A percentile compares a stretch with the other conserved stretches of the same genome.
Evolutionary conservation across 805 yeast genomes (phyloP).

Genomic region (Spathaspora sp.): DNA sequence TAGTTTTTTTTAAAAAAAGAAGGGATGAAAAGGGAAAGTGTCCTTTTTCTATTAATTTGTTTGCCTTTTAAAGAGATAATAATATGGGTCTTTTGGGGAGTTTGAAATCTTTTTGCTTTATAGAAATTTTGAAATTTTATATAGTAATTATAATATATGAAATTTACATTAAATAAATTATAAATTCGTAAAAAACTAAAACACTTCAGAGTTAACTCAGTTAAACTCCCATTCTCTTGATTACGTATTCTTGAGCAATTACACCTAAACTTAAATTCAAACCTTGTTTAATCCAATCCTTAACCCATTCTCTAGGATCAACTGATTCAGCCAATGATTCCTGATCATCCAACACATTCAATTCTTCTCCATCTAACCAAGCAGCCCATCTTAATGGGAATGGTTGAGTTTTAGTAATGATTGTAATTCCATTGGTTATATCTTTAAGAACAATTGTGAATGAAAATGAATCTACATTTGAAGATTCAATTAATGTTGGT

Average conservation of each 20-base stretch:
- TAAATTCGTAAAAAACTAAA: background rate
- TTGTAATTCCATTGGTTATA: constrained; percentile 68
- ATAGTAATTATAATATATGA: background rate
- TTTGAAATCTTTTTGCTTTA: background rate
- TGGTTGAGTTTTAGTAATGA: constrained; percentile 79
- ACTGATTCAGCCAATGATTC: constrained; percentile 19
- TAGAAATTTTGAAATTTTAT: background rate
- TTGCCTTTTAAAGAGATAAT: background rate
- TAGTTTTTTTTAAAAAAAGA: no score
- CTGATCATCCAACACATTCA: constrained; percentile 24
- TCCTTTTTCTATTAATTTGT: background rate
- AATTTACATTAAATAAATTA: background rate
- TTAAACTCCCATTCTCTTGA: constrained; percentile 78
- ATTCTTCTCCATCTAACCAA: constrained; percentile 68
- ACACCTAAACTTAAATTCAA: constrained; percentile 78
- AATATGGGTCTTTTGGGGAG: background rate
- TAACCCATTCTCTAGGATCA: constrained; percentile 43
- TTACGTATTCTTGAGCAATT: constrained; percentile 85
- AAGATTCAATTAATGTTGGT: constrained; percentile 41
- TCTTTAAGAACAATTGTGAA: constrained; percentile 79
- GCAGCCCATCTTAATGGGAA: constrained; percentile 87
- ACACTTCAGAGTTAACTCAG: background rate
- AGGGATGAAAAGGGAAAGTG: background rate
- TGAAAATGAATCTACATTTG: constrained; percentile 55
- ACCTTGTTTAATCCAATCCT: constrained; percentile 51